Evolutionary conservation across 148 eudicot genomes (phyloP).

Genomic region (Rhododendron ferrugineum): DNA sequence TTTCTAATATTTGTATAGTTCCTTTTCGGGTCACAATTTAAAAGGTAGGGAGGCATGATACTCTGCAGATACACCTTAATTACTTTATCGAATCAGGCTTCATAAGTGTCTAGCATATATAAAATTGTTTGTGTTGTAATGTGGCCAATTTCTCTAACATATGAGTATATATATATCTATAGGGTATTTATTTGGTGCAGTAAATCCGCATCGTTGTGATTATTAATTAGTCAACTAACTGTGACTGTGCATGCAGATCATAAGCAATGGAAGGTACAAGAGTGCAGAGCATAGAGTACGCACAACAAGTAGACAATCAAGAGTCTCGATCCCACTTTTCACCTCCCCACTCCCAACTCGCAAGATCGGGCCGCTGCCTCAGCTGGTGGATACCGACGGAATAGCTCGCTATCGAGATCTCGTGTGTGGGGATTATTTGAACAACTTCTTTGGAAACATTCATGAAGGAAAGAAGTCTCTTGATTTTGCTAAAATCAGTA

Average conservation of each 20-base stretch:
- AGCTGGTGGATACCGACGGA: conserved; percentile 21
- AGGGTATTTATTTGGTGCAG: too few species aligned
- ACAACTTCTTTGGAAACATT: conserved; percentile 22
- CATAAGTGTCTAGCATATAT: too few species aligned
- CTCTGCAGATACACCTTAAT: too few species aligned
- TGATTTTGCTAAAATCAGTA: conserved; percentile 20
- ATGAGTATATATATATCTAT: too few species aligned
- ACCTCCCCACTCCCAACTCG: conserved; percentile 5
- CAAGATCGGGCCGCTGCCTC: conserved; percentile 25
- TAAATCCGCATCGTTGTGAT: neutral
- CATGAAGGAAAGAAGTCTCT: conserved; percentile 33
- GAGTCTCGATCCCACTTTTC: conserved; percentile 28
- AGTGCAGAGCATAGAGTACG: conserved; percentile 34
- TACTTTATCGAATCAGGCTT: too few species aligned
- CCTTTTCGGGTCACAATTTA: too few species aligned
- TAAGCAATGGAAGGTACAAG: conserved; percentile 25
- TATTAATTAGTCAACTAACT: neutral
- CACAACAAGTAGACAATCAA: conserved; percentile 21
- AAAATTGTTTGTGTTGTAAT: too few species aligned
- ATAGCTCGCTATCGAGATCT: conserved; percentile 18
- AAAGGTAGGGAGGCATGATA: too few species aligned
- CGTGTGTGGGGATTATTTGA: conserved; percentile 20
- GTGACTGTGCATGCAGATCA: neutral
- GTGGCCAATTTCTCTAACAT: too few species aligned
- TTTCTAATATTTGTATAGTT: too few species aligned